A percentile compares a stretch with the other conserved stretches of the same genome.
phyloP scores from a whole-genome alignment of 2,329 filamentous ascomycete species.

The Verticillium nonalfalfae region DNA sequence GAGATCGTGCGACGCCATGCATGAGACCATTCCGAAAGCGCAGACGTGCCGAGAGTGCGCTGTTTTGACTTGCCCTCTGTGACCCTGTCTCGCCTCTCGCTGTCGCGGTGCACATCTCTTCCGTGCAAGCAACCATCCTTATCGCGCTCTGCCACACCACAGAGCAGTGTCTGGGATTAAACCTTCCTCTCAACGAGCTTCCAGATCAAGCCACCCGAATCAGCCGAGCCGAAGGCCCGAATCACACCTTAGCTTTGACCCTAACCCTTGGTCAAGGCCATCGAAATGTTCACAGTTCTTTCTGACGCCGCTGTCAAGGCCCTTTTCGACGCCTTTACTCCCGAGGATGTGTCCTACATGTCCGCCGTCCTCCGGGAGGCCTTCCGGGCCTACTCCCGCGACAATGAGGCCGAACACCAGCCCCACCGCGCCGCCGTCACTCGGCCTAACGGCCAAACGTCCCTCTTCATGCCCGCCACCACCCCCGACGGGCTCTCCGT shows the following conservation, averaged over 20 bases:
- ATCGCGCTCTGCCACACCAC: no score
- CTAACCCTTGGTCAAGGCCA: conserved; percentile 19
- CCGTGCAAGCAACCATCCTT: no score
- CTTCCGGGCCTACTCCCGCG: conserved; percentile 59
- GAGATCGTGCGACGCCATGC: not conserved
- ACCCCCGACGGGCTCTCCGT: conserved; percentile 54
- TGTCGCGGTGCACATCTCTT: no score
- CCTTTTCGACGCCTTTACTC: conserved; percentile 46
- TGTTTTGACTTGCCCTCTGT: not conserved
- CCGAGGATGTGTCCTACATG: conserved; percentile 47
- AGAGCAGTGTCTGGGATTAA: no score
- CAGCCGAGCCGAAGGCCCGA: not conserved
- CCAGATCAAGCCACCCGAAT: not conserved
- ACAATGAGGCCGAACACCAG: conserved; percentile 54
- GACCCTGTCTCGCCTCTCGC: not conserved
- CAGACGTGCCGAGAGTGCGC: not conserved
- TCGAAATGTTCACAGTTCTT: conserved; percentile 51
- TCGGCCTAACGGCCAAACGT: conserved; percentile 54
- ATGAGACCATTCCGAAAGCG: not conserved
- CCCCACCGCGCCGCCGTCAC: conserved; percentile 55
- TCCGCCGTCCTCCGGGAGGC: conserved; percentile 53
- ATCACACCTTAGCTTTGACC: not conserved
- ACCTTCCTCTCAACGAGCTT: not conserved
- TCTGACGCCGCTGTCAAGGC: conserved; percentile 48
- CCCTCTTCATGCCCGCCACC: conserved; percentile 62